phyloP scores from a whole-genome alignment of 805 yeast species.

The Zygoascus flipseniorum region DNA sequence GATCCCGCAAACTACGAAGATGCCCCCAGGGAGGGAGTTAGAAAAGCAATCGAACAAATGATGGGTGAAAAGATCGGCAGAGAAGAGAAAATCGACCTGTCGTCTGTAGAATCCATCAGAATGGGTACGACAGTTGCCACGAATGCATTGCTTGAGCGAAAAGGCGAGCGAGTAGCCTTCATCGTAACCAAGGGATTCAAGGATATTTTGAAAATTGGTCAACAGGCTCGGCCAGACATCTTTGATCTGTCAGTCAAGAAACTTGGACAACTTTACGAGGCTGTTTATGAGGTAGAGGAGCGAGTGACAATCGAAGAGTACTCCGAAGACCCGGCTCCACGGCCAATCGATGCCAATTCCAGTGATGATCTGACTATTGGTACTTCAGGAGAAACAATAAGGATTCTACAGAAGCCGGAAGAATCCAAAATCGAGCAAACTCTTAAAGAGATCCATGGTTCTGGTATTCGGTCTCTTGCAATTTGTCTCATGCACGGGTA shows the following conservation, averaged over 20 bases:
- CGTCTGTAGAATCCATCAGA: slow-evolving; percentile 54
- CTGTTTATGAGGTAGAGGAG: slow-evolving; percentile 81
- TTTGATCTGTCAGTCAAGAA: slow-evolving; percentile 73
- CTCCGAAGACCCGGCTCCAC: slow-evolving; percentile 56
- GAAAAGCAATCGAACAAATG: slow-evolving; percentile 61
- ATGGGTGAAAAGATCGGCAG: slow-evolving; percentile 49
- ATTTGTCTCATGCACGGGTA: slow-evolving; percentile 67
- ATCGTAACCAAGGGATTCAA: slow-evolving; percentile 83
- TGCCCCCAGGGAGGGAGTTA: slow-evolving; percentile 88
- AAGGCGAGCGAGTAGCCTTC: slow-evolving; percentile 82
- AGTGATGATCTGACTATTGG: slow-evolving; percentile 41
- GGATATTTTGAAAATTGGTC: slow-evolving; percentile 77
- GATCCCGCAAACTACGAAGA: slow-evolving; percentile 83
- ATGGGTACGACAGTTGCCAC: slow-evolving; percentile 97
- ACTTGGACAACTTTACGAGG: slow-evolving; percentile 61
- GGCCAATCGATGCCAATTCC: slow-evolving; percentile 18
- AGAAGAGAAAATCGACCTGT: slow-evolving; percentile 44
- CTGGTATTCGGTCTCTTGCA: slow-evolving; percentile 63
- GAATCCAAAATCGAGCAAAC: slow-evolving; percentile 33
- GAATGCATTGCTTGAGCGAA: slow-evolving; percentile 85
- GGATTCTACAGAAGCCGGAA: slow-evolving; percentile 48
- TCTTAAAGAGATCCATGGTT: slow-evolving; percentile 38
- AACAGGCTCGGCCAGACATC: slow-evolving; percentile 84
- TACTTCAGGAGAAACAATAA: slow-evolving; percentile 57
- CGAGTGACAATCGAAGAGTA: slow-evolving; percentile 78